These are phyloP conservation scores for Phoenix dactylifera DNA, from an alignment of 176 grass and related monocot genomes.

Conservation along the genomic window DNA sequence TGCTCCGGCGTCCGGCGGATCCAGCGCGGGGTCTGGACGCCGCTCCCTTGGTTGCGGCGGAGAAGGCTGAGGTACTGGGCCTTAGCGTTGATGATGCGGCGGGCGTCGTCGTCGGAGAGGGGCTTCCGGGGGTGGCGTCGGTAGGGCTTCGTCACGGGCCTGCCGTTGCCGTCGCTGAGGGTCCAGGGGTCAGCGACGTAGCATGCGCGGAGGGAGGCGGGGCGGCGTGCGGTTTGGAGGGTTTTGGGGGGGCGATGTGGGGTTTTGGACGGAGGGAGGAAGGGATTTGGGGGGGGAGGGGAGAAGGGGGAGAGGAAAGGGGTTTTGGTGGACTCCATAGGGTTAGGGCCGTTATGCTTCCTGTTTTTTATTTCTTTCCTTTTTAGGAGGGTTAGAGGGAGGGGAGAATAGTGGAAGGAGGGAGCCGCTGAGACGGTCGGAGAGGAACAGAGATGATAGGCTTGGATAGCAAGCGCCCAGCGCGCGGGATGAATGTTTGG, in stretches of 20 bases:
- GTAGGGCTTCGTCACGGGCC: conserved; percentile 6
- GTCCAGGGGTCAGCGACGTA: conserved; percentile 32
- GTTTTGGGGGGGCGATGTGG: not conserved
- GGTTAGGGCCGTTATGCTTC: no score
- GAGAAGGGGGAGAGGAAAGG: conserved; percentile 29
- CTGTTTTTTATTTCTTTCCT: no score
- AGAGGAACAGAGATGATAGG: no score
- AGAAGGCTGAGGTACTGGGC: conserved; percentile 57
- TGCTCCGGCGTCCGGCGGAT: conserved; percentile 64
- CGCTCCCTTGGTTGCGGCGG: conserved; percentile 61
- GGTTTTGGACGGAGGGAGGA: not conserved
- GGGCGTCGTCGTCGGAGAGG: conserved; percentile 30
- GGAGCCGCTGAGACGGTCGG: no score
- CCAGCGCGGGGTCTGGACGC: conserved; percentile 69
- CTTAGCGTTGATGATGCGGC: conserved; percentile 64
- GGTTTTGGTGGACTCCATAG: conserved; percentile 7
- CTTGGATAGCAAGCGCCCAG: no score
- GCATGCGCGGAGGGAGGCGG: conserved; percentile 9
- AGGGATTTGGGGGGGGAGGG: conserved; percentile 16
- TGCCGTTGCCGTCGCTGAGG: conserved; percentile 35
- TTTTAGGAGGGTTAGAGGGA: no score
- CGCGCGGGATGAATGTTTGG: no score
- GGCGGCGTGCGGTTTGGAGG: not conserved
- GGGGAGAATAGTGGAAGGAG: no score
- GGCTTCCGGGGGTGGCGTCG: conserved; percentile 25